Evolutionary conservation across 805 yeast species (phyloP), one percentile per base, ranked within the genome.

Genomic region (Torulaspora franciscae): DNA sequence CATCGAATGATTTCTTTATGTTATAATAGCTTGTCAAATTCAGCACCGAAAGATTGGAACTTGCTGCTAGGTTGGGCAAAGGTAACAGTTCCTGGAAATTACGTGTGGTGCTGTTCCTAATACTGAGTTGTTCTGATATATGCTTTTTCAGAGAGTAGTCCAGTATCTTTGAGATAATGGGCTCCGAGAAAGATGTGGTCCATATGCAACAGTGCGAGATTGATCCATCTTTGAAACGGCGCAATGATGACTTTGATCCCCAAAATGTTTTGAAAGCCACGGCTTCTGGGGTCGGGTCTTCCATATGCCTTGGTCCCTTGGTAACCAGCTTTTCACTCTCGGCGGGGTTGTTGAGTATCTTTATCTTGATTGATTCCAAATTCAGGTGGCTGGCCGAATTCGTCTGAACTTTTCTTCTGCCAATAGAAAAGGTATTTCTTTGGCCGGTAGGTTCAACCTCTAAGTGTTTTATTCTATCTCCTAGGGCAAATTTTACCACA

Each of bases 121-220:
- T 32, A n/a, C 55, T 50, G 13, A 62, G 36, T 17, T 61, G 62
- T 41, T 74, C 72, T 38, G 69, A 70, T 17, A 91, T 67, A 61
- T 91, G 96, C 33, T 75, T 68, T 45, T 75, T 75, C 41, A 88
- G 68, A 10, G 81, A 71, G 56, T 79, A 85, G 49, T 77, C 74
- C 17, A 83, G 67, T 40, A 91, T 85, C 22, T 83, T 72, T 3
- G 79, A 63, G 10, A 81, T 79, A 5, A 88, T 73, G 0, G 93
- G 83, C 45, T 78, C 81, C 17, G 71, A 68, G 15, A 76, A 65
- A 5, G 77, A 69, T 4, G 76, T 68, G 2, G 65, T 58, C 98
- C 98, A 93, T 25, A 89, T 83, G 45, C 93, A 95, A 62, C 95
- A 85, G 66, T 93, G 95, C 50, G 80, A 82, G 48, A 93, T 89